Evolutionary conservation across 371 early-diverging fungal species (phyloP).

Genomic region (Catenaria anguillulae): DNA sequence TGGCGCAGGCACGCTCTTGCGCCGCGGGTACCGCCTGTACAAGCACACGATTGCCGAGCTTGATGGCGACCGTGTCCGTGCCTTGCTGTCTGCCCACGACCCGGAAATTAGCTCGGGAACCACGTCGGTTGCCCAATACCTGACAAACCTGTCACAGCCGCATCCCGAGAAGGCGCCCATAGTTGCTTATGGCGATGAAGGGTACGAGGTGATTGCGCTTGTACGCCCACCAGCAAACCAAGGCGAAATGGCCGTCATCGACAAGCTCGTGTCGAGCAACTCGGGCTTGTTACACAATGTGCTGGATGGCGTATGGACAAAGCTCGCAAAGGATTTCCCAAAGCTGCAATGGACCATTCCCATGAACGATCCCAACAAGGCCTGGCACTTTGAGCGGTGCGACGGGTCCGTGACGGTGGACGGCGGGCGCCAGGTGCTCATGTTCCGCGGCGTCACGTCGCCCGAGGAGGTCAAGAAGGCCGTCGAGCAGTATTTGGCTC

Average conservation of each 20-base stretch:
- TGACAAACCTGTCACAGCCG: slow-evolving; percentile 45
- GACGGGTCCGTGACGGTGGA: slow-evolving; percentile 54
- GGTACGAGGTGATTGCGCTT: slow-evolving; percentile 65
- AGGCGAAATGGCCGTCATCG: slow-evolving; percentile 44
- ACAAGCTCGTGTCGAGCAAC: slow-evolving; percentile 64
- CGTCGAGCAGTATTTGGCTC: slow-evolving; percentile 17
- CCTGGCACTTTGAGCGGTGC: slow-evolving; percentile 88
- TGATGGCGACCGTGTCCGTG: slow-evolving; percentile 61
- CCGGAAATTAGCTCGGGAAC: slow-evolving; percentile 45
- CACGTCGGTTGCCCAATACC: slow-evolving; percentile 43
- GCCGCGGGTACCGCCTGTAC: slow-evolving; percentile 79
- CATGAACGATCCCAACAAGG: slow-evolving; percentile 35
- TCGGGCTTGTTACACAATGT: slow-evolving; percentile 69
- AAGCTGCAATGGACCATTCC: slow-evolving; percentile 53
- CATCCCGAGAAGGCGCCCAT: slow-evolving; percentile 10
- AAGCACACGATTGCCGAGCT: slow-evolving; percentile 41
- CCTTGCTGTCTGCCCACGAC: slow-evolving; percentile 61
- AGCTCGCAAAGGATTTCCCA: slow-evolving; percentile 54
- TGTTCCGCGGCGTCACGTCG: slow-evolving; percentile 80
- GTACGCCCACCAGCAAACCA: slow-evolving; percentile 43
- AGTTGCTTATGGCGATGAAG: slow-evolving; percentile 15
- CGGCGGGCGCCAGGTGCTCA: slow-evolving; percentile 34
- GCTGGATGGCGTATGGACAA: slow-evolving; percentile 74
- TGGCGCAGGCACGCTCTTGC: slow-evolving; percentile 89
- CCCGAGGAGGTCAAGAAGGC: slow-evolving; percentile 49